Evolutionary conservation across 768 basidiomycete genomes (phyloP).

Genomic region (Boletus bicolor): DNA sequence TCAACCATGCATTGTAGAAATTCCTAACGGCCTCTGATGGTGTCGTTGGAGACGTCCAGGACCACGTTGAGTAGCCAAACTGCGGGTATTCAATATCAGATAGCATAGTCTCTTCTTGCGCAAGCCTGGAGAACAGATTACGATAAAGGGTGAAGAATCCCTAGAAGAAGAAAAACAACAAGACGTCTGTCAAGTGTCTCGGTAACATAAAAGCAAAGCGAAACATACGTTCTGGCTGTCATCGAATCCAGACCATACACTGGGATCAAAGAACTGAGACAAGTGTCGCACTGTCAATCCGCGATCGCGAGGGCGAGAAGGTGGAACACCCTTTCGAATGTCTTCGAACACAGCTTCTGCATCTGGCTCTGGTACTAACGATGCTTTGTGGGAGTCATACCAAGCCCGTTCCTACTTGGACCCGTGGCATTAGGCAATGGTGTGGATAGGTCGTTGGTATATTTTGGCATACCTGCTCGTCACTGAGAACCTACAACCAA

Average conservation of each 20-base stretch:
- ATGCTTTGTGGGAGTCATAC: conserved; percentile 92
- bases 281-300: conserved; percentile 82
- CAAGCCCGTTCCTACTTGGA: conserved; percentile 89
- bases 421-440: conserved; percentile 13
- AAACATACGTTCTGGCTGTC: conserved; percentile 56
- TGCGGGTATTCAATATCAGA: conserved; percentile 61
- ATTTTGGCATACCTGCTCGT: conserved; percentile 73
- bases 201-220: background rate
- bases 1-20: conserved; percentile 86
- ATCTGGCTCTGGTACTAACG: conserved; percentile 77
- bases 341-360: conserved; percentile 83
- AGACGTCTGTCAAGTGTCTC: background rate
- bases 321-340: conserved; percentile 65
- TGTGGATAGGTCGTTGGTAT: background rate
- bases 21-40: conserved; percentile 52
- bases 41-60: conserved; percentile 54
- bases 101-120: conserved; percentile 64
- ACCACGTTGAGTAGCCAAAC: conserved; percentile 78
- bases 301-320: conserved; percentile 55
- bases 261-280: conserved; percentile 77
- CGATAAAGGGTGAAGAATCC: conserved; percentile 89
- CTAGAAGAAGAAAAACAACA: conserved; percentile 37
- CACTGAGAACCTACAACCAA: conserved; percentile 85
- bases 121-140: conserved; percentile 79
- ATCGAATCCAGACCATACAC: conserved; percentile 62